phyloP scores from a whole-genome alignment of 73 alveolate species.

The Effrenium voratum region DNA sequence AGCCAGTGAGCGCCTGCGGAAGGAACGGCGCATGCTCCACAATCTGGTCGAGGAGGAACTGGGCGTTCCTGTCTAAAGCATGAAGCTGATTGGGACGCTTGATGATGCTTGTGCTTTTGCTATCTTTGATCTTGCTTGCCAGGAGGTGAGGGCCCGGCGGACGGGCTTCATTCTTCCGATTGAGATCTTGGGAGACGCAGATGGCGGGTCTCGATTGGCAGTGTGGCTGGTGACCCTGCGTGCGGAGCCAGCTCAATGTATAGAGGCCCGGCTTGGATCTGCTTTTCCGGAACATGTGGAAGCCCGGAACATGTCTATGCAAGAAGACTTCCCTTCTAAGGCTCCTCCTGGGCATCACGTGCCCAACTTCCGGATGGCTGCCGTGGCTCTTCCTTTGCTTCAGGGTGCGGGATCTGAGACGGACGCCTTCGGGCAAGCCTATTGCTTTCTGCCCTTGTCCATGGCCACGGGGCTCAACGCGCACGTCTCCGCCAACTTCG shows the following conservation, averaged over 20 bases:
- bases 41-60: background rate
- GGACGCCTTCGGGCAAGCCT: slow-evolving; percentile 36
- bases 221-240: slow-evolving; percentile 70
- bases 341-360: no score
- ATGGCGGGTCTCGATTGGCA: no score
- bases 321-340: no score
- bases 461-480: slow-evolving; percentile 47
- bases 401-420: background rate
- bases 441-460: slow-evolving; percentile 69
- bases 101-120: background rate
- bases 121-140: background rate
- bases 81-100: background rate
- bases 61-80: background rate
- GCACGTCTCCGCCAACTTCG: slow-evolving; percentile 62
- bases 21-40: slow-evolving; percentile 63
- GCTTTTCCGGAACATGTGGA: background rate
- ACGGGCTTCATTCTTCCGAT: no score
- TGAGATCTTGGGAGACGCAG: no score
- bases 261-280: background rate
- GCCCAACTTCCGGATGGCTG: slow-evolving; percentile 11
- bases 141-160: background rate
- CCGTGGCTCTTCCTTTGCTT: slow-evolving; percentile 1
- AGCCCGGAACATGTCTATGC: no score
- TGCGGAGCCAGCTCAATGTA: slow-evolving; percentile 53
- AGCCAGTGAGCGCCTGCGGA: slow-evolving; percentile 12